Evolutionary conservation across 805 yeast species (phyloP).

Genomic region (Candida ponderosae): DNA sequence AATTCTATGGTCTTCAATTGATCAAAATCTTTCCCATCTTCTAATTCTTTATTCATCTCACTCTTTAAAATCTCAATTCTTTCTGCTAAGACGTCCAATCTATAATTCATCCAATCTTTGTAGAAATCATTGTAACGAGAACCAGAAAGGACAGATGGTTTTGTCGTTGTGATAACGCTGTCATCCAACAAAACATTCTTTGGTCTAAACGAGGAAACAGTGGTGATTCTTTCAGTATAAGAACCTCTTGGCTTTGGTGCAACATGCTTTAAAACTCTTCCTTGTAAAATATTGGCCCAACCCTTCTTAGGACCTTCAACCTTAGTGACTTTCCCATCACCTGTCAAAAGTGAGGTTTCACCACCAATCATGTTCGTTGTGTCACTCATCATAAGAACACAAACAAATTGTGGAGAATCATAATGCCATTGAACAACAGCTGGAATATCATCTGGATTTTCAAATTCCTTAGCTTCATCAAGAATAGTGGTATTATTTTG

Average conservation of each 20-base stretch:
- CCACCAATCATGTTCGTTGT: conserved; percentile 55
- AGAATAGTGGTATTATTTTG: conserved; percentile 6
- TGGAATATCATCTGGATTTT: conserved; percentile 25
- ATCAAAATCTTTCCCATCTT: conserved; percentile 24
- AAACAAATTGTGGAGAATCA: conserved; percentile 58
- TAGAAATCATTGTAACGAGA: conserved; percentile 30
- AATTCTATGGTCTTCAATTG: conserved; percentile 27
- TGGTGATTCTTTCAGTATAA: conserved; percentile 32
- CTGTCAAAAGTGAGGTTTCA: conserved; percentile 46
- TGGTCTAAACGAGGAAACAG: conserved; percentile 35
- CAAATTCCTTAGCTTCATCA: conserved; percentile 1
- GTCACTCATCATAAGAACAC: conserved; percentile 56
- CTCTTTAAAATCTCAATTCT: conserved; percentile 23
- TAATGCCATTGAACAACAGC: conserved; percentile 58
- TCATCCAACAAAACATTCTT: conserved; percentile 28
- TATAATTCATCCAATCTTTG: conserved; percentile 31
- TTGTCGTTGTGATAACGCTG: conserved; percentile 33
- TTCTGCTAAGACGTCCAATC: conserved; percentile 26
- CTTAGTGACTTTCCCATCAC: conserved; percentile 23
- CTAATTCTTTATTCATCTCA: conserved; percentile 14
- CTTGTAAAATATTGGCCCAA: conserved; percentile 43
- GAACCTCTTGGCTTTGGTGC: conserved; percentile 35
- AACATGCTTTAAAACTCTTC: conserved; percentile 36
- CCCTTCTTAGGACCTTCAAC: conserved; percentile 37
- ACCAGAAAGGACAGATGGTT: conserved; percentile 29